Conservation (phyloP, 805 yeast species). For the Priceomyces castillae region DNA sequence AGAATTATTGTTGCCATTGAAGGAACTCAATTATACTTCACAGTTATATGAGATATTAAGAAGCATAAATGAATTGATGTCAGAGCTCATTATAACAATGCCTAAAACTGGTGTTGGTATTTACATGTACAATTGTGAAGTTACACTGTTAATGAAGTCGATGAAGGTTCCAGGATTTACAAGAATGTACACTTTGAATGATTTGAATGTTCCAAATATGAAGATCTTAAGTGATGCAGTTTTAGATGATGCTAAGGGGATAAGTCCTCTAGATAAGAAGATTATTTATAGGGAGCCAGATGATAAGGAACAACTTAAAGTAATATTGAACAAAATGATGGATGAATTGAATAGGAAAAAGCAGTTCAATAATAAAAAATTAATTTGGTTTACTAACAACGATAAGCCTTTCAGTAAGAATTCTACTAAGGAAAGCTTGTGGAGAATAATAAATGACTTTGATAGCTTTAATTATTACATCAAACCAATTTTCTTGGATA, state of each 20-base stretch:
- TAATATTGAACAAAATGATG: constrained; percentile 49
- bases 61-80: constrained; percentile 59
- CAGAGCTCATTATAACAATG: constrained; percentile 59
- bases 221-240: constrained; percentile 51
- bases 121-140: constrained; percentile 52
- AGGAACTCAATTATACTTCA: constrained; percentile 35
- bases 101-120: constrained; percentile 78
- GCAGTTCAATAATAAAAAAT: constrained; percentile 52
- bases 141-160: constrained; percentile 25
- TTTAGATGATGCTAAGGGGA: constrained; percentile 34
- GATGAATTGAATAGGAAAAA: constrained; percentile 53
- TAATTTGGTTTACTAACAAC: constrained; percentile 73
- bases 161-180: constrained; percentile 41
- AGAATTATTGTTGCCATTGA: constrained; percentile 36
- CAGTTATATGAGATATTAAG: constrained; percentile 53
- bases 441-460: constrained; percentile 59
- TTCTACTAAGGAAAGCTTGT: constrained; percentile 46
- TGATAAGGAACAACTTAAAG: constrained; percentile 22
- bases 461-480: constrained; percentile 53
- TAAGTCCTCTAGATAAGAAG: constrained; percentile 4
- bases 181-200: constrained; percentile 50
- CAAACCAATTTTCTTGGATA: constrained; percentile 59
- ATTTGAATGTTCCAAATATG: constrained; percentile 56
- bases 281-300: not conserved
- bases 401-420: constrained; percentile 58